Base-by-base conservation (phyloP, 345 rosid species). In the Aegle marmelos region DNA sequence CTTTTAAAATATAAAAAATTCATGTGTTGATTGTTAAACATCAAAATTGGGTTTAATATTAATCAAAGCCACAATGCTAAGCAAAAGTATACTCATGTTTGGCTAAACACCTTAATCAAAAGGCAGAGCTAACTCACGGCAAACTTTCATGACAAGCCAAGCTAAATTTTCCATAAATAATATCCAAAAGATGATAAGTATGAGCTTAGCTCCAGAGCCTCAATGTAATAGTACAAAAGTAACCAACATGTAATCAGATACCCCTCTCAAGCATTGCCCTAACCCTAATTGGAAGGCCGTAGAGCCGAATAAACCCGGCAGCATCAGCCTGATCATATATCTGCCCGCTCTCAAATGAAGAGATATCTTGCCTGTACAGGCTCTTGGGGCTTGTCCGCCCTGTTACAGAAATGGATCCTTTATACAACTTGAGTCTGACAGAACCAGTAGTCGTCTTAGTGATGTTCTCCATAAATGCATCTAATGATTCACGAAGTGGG, bases 291-390 rank as follows among this genome's bases (percentile, higher is more conserved):
- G 97, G 93, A 82, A 94, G 97, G 28, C 97, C 98, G 33, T 91
- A 94, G 0, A 94, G 88, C 53, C 89, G 76, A 14, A 92, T 92
- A 62, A 93, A 92, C 11, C 98, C 99, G 1, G 94, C 97, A 67
- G 97, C 97, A 83, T 96, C 98, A 0, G 97, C 98, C 71, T 96
- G 98, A 85, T 92, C 83, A 69, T 96, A 94, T 41, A 94, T 96
- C 37, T 89, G 78, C 14, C 97, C 95, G 36, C 93, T 89, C 87
- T 92, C 97, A 61, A 94, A 90, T 16, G 98, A 92, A 6, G 97
- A 94, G 24, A 96, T 94, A 70, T 94, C 99, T 78, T 92, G 85
- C 84, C 97, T 88, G 81, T 96, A 96, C 62, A 94, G 88, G 78
- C 97, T 93, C 76, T 84, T 79, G 0, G 97, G 93, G 73, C 98